Conservation (phyloP, 2,329 filamentous ascomycete genomes). For the Camptophora hylomeconis region DNA sequence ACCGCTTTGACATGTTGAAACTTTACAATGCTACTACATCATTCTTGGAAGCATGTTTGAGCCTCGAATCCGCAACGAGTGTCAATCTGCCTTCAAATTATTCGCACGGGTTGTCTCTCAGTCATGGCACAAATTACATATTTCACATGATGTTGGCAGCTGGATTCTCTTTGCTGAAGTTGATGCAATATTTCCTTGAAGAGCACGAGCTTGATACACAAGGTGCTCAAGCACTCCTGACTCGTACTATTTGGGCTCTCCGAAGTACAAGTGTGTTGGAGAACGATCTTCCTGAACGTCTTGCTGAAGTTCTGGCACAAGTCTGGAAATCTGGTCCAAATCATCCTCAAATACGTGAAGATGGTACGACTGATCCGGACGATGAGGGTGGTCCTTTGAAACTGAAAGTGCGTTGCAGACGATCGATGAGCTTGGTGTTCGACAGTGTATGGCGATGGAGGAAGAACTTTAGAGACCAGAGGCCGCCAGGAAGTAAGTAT, state of each 20-base stretch:
- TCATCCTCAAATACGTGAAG: constrained; percentile 15
- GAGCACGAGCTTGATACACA: constrained; percentile 35
- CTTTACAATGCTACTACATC: constrained; percentile 33
- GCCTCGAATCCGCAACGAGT: constrained; percentile 27
- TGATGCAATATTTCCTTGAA: constrained; percentile 53
- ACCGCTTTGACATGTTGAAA: constrained; percentile 31
- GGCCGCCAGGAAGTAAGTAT: constrained; percentile 32
- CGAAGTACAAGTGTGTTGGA: constrained; percentile 46
- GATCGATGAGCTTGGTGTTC: constrained; percentile 55
- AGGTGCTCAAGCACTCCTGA: constrained; percentile 43
- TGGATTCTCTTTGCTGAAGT: constrained; percentile 50
- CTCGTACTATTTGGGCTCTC: constrained; percentile 44
- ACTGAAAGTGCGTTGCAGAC: constrained; percentile 52
- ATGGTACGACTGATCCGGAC: constrained; percentile 6
- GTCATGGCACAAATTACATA: constrained; percentile 48
- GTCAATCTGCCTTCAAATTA: constrained; percentile 18
- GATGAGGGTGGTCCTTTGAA: constrained; percentile 34
- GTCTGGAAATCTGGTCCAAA: constrained; percentile 42
- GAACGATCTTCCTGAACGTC: constrained; percentile 51
- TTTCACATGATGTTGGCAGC: constrained; percentile 55
- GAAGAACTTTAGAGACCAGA: constrained; percentile 54
- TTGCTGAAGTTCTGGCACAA: constrained; percentile 53
- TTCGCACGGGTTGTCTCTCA: constrained; percentile 28
- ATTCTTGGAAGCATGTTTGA: constrained; percentile 35
- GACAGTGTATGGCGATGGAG: constrained; percentile 58